Base-by-base conservation (phyloP, 257 asterid species). In the Dorcoceras hygrometricum region DNA sequence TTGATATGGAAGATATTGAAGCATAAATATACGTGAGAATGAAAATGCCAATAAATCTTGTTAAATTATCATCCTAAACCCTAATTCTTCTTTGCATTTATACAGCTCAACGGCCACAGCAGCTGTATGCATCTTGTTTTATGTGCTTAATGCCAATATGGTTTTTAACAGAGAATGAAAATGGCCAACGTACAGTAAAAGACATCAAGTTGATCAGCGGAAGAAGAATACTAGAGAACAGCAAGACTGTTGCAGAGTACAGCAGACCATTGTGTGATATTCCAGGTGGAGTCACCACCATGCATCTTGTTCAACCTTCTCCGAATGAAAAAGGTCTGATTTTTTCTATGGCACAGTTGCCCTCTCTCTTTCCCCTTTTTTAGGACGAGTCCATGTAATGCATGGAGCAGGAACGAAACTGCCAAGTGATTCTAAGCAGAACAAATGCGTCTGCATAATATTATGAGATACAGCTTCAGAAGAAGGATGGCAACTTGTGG, bases 221-320 rank as follows among this genome's bases (percentile, higher is more conserved):
- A 0, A 96, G 96, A 68, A 83, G 95, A 79, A 81, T 91, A 83
- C 76, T 91, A 76, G 97, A 91, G 82, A 88, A 88, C 78, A 86
- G 60, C 74, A 78, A 65, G 81, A 91, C 94, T 10, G 86, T 91
- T 39, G 95, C 81, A 29, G 96, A 91, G 57, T 88, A 91, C 67
- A 71, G 80, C 78, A 91, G 88, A 76, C 90, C 91, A 5, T 74
- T 88, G 46, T 84, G 89, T 73, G 96, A 85, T 67, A 66, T 80
- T 66, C 95, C 97, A 0, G 96, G 90, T 53, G 97, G 88, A 53
- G 85, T 81, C 74, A 34, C 7, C 34, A 29, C 34, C 34, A 29
- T 29, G 34, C 34, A 29, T 6, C 8, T 29, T 29, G 34, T 29
- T 29, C 34, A 29, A 29, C 34, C 34, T 29, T 5, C 34, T 1